These are phyloP conservation scores for Clohesyomyces aquaticus DNA, from an alignment of 495 filamentous ascomycete species.

Conservation along the genomic window DNA sequence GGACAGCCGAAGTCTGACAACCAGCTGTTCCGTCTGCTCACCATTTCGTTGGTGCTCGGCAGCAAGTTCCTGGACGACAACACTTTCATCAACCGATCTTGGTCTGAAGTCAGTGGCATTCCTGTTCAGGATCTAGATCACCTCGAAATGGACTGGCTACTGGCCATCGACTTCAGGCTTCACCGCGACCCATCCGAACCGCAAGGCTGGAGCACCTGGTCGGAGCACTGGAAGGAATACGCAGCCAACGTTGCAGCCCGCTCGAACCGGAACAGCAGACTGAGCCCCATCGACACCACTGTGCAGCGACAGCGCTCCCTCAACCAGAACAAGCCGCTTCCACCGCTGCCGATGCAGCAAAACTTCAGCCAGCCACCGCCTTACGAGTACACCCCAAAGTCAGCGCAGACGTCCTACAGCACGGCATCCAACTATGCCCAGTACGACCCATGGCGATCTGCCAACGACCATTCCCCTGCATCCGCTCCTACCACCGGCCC, in stretches of 20 bases:
- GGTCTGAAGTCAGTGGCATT: constrained; percentile 97
- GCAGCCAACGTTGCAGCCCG: constrained; percentile 61
- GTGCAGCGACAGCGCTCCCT: constrained; percentile 51
- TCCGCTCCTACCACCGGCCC: constrained; percentile 71
- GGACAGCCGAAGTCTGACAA: constrained; percentile 63
- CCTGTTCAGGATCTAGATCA: constrained; percentile 83
- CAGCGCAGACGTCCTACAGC: constrained; percentile 34
- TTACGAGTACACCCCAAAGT: constrained; percentile 37
- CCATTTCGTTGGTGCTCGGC: constrained; percentile 82
- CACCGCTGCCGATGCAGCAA: constrained; percentile 34
- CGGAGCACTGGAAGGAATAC: constrained; percentile 82
- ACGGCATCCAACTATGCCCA: constrained; percentile 34
- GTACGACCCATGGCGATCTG: constrained; percentile 58
- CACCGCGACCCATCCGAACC: constrained; percentile 83
- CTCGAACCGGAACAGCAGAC: constrained; percentile 53
- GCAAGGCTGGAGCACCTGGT: constrained; percentile 82
- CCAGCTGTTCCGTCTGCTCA: constrained; percentile 89
- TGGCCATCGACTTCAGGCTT: constrained; percentile 80
- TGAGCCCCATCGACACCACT: constrained; percentile 75
- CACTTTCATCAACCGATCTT: constrained; percentile 98
- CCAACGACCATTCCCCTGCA: constrained; percentile 67
- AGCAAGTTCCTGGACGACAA: constrained; percentile 99
- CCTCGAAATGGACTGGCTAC: constrained; percentile 90
- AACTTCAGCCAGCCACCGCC: constrained; percentile 29
- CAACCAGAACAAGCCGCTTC: constrained; percentile 44